These are phyloP conservation scores for Eucommia ulmoides DNA, from an alignment of 257 asterid genomes.

Conservation along the genomic window DNA sequence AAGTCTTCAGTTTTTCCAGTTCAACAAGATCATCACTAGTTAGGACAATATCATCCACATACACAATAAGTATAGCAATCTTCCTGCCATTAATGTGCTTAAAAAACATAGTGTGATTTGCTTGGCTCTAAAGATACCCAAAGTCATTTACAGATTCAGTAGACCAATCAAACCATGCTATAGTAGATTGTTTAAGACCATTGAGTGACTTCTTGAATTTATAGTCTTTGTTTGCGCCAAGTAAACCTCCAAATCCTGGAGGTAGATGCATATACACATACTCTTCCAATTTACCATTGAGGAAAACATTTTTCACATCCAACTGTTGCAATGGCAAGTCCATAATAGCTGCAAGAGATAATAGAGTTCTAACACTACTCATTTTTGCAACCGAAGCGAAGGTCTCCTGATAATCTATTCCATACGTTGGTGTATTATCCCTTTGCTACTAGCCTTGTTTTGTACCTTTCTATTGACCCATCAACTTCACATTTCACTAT, in stretches of 20 bases:
- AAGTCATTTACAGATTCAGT: too few relatives aligned
- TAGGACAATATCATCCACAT: background rate
- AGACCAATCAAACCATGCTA: background rate
- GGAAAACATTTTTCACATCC: constrained; percentile 5
- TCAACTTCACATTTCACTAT: background rate
- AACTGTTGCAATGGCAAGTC: background rate
- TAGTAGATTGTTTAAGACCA: background rate
- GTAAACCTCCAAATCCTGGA: background rate
- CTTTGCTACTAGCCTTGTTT: background rate
- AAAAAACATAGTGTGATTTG: background rate
- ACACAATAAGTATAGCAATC: background rate
- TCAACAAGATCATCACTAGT: constrained; percentile 1
- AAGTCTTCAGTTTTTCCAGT: too few relatives aligned
- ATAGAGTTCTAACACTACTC: background rate
- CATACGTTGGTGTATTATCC: background rate
- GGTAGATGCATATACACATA: constrained; percentile 4
- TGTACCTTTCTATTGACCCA: background rate
- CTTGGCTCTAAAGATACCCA: background rate
- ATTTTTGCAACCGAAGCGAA: background rate
- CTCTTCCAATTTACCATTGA: constrained; percentile 1
- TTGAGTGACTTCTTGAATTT: background rate
- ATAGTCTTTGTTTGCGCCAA: background rate
- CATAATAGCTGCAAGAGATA: background rate
- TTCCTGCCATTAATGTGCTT: background rate
- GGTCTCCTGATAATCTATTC: background rate